Percentiles rank a stretch among this genome's conserved stretches.
These are phyloP conservation scores for Conticribra weissflogii DNA, from an alignment of 108 stramenopile species.

Conservation along the genomic window DNA sequence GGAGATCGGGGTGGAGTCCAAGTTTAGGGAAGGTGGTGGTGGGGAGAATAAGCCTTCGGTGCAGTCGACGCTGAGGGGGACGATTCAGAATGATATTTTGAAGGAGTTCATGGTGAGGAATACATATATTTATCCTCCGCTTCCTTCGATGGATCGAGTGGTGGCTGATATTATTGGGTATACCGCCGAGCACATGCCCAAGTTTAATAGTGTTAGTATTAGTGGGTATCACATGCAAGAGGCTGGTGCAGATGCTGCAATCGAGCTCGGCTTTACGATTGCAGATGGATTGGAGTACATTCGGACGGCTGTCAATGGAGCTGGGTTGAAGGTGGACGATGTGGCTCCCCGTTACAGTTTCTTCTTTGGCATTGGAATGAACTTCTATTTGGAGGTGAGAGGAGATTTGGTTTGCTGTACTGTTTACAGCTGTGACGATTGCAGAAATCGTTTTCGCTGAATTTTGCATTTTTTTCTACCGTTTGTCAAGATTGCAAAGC, in stretches of 20 bases:
- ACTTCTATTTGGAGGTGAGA: slow-evolving; percentile 90
- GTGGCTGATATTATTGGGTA: slow-evolving; percentile 96
- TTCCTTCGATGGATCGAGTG: slow-evolving; percentile 86
- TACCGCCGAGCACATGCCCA: slow-evolving; percentile 94
- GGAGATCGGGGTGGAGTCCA: slow-evolving; percentile 42
- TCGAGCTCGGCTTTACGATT: slow-evolving; percentile 97
- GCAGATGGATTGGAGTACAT: slow-evolving; percentile 95
- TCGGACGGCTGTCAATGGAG: slow-evolving; percentile 81
- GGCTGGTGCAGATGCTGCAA: slow-evolving; percentile 95
- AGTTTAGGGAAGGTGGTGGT: slow-evolving; percentile 39
- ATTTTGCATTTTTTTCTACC: slow-evolving; percentile 1
- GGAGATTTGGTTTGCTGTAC: background rate
- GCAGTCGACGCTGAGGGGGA: slow-evolving; percentile 79
- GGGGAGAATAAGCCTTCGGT: slow-evolving; percentile 36
- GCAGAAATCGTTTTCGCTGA: no score
- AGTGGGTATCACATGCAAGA: slow-evolving; percentile 99
- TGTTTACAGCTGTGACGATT: no score
- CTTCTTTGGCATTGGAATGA: slow-evolving; percentile 98
- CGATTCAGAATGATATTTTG: slow-evolving; percentile 99
- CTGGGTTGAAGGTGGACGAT: slow-evolving; percentile 92
- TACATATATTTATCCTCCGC: slow-evolving; percentile 97
- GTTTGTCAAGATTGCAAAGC: slow-evolving; percentile 78
- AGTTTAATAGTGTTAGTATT: slow-evolving; percentile 96
- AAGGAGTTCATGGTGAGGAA: slow-evolving; percentile 96
- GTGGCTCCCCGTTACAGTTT: slow-evolving; percentile 96